These are phyloP conservation scores for Cryphonectria carpinicola DNA, from an alignment of 2,329 filamentous ascomycete genomes.

Conservation along the genomic window DNA sequence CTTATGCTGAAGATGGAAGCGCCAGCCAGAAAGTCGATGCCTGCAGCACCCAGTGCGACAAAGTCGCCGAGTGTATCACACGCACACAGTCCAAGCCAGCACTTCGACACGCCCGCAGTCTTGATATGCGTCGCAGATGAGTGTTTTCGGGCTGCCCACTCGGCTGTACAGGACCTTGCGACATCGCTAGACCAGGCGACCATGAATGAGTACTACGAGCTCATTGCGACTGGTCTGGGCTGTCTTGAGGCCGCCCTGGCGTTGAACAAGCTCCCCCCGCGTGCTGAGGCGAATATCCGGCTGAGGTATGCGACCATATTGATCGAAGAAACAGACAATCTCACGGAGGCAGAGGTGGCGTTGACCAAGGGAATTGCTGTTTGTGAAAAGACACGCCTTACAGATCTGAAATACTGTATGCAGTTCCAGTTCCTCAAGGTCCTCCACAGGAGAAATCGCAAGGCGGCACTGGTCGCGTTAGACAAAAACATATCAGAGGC, in stretches of 20 bases:
- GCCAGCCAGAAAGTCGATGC: constrained; percentile 30
- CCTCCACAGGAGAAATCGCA: constrained; percentile 70
- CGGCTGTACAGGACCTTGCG: constrained; percentile 54
- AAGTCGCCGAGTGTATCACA: constrained; percentile 31
- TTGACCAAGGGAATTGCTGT: constrained; percentile 72
- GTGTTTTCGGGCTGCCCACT: constrained; percentile 69
- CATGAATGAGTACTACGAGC: constrained; percentile 69
- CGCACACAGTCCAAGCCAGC: constrained; percentile 39
- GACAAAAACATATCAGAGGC: constrained; percentile 72
- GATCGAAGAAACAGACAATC: constrained; percentile 76
- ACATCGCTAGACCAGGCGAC: constrained; percentile 53
- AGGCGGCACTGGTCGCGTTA: constrained; percentile 72
- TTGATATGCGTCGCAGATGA: constrained; percentile 76
- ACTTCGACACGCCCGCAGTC: constrained; percentile 59
- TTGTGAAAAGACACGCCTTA: constrained; percentile 66
- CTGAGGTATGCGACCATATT: constrained; percentile 73
- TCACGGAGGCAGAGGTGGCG: constrained; percentile 72
- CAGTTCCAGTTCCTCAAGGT: constrained; percentile 73
- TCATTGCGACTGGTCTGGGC: constrained; percentile 72
- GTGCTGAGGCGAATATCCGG: constrained; percentile 70
- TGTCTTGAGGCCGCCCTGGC: constrained; percentile 73
- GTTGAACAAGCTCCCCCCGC: constrained; percentile 62
- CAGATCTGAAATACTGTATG: constrained; percentile 77
- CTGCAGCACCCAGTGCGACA: constrained; percentile 36
- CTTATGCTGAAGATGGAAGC: constrained; percentile 27